Evolutionary conservation across 2,329 filamentous ascomycete species (phyloP).

Genomic region (Alternaria sp.): DNA sequence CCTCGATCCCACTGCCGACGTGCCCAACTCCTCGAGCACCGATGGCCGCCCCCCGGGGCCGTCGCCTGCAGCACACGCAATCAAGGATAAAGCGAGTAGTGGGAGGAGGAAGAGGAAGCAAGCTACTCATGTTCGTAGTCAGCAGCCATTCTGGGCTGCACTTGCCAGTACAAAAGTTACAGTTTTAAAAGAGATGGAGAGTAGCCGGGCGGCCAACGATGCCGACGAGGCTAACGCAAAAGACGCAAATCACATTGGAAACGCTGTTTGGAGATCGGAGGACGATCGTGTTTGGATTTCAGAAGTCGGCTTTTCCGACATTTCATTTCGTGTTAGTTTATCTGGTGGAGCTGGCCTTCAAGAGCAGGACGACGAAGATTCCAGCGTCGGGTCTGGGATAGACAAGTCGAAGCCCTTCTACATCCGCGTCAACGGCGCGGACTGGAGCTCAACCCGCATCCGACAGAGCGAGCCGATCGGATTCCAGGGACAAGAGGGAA

Average conservation of each 20-base stretch:
- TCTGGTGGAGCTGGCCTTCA: conserved; percentile 58
- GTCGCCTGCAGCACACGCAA: conserved; percentile 59
- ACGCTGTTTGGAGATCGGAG: conserved; percentile 73
- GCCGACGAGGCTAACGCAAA: conserved; percentile 76
- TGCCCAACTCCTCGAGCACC: conserved; percentile 51
- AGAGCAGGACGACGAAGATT: conserved; percentile 45
- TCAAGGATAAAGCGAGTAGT: conserved; percentile 65
- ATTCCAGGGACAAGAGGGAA: conserved; percentile 53
- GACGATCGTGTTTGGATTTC: conserved; percentile 80
- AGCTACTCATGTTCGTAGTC: conserved; percentile 85
- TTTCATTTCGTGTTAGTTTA: conserved; percentile 76
- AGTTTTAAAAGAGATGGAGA: conserved; percentile 79
- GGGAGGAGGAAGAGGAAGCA: conserved; percentile 91
- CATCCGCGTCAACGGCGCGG: conserved; percentile 77
- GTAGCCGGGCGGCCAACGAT: conserved; percentile 78
- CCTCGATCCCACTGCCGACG: conserved; percentile 58
- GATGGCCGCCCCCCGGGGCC: conserved; percentile 59
- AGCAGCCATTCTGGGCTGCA: conserved; percentile 92
- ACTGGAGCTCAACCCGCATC: conserved; percentile 80
- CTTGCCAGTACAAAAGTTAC: conserved; percentile 96
- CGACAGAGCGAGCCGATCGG: conserved; percentile 57
- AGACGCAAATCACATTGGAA: conserved; percentile 78
- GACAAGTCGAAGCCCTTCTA: conserved; percentile 78
- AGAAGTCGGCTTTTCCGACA: conserved; percentile 78
- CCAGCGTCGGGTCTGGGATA: conserved; percentile 57